These are phyloP conservation scores for Uronychia binucleata DNA, from an alignment of 73 alveolate species.

Conservation along the genomic window DNA sequence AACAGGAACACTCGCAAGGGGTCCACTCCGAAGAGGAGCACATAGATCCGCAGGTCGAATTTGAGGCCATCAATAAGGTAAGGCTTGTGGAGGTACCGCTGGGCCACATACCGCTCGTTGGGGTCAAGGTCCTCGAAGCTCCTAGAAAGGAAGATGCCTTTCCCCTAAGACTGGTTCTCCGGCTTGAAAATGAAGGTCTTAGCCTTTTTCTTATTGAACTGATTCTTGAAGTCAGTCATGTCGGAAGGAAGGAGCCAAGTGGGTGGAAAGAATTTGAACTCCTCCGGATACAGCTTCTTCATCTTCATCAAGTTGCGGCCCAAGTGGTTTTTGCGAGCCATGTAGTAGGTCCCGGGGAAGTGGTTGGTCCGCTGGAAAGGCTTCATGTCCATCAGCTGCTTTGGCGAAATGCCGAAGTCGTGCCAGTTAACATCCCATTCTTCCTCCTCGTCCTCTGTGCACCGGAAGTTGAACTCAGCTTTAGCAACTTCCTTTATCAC, in stretches of 20 bases:
- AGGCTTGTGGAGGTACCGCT: slow-evolving; percentile 75
- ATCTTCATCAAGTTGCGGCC: slow-evolving; percentile 64
- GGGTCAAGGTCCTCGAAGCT: slow-evolving; percentile 25
- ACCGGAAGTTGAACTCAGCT: slow-evolving; percentile 42
- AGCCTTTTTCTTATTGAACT: slow-evolving; percentile 25
- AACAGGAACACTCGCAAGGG: slow-evolving; percentile 81
- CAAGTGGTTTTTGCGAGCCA: slow-evolving; percentile 82
- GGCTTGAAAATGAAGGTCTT: slow-evolving; percentile 57
- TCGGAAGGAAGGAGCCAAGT: slow-evolving; percentile 84
- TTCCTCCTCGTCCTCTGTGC: slow-evolving; percentile 19
- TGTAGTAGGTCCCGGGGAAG: slow-evolving; percentile 84
- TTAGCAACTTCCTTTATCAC: slow-evolving; percentile 40
- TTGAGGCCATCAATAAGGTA: slow-evolving; percentile 74
- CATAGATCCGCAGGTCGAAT: slow-evolving; percentile 86
- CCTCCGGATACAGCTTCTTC: slow-evolving; percentile 71
- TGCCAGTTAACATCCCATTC: slow-evolving; percentile 70
- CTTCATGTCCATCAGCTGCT: slow-evolving; percentile 48
- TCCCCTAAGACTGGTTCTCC: slow-evolving; percentile 57
- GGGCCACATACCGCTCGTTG: slow-evolving; percentile 48
- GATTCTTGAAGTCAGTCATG: slow-evolving; percentile 58
- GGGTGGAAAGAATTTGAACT: slow-evolving; percentile 69
- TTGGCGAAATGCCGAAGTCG: slow-evolving; percentile 47
- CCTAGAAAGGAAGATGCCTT: slow-evolving; percentile 60
- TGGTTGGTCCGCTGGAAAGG: slow-evolving; percentile 78
- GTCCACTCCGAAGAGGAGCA: slow-evolving; percentile 71